These are phyloP conservation scores for Polytolypa hystricis DNA, from an alignment of 2,329 filamentous ascomycete species.

Conservation along the genomic window DNA sequence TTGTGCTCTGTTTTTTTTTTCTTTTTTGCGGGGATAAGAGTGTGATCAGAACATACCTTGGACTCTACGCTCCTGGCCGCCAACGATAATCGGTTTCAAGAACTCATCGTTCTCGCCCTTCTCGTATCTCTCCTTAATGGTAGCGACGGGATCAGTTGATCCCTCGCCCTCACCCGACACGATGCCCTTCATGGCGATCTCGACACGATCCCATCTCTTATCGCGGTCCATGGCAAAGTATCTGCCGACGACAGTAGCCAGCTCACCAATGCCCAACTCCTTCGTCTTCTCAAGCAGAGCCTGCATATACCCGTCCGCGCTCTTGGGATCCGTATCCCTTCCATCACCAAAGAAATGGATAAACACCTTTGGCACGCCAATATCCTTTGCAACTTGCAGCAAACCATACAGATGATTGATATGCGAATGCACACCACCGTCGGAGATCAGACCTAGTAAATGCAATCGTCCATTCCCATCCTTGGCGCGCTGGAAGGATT, in stretches of 20 bases:
- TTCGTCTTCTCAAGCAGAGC: constrained; percentile 68
- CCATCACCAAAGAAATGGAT: constrained; percentile 99
- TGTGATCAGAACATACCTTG: constrained; percentile 51
- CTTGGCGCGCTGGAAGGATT: constrained; percentile 68
- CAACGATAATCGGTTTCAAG: constrained; percentile 91
- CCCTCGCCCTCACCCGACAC: constrained; percentile 78
- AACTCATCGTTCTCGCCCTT: constrained; percentile 92
- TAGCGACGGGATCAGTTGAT: constrained; percentile 71
- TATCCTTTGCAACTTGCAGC: constrained; percentile 79
- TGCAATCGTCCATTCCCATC: constrained; percentile 86
- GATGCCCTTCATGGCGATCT: constrained; percentile 79
- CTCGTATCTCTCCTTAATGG: constrained; percentile 78
- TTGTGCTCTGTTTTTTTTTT: not conserved
- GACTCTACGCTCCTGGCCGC: constrained; percentile 73
- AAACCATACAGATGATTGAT: constrained; percentile 85
- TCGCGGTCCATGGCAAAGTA: constrained; percentile 99
- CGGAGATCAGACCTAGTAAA: constrained; percentile 80
- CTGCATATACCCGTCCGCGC: constrained; percentile 75
- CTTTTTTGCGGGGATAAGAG: not conserved
- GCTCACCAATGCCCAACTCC: constrained; percentile 74
- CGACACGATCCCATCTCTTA: constrained; percentile 95
- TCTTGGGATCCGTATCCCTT: constrained; percentile 96
- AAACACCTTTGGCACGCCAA: constrained; percentile 78
- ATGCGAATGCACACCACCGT: constrained; percentile 94
- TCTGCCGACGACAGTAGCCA: constrained; percentile 85